Percentiles rank a stretch among this genome's conserved stretches.
phyloP scores from a whole-genome alignment of 768 basidiomycete genomes.

The Amanita polypyramis region DNA sequence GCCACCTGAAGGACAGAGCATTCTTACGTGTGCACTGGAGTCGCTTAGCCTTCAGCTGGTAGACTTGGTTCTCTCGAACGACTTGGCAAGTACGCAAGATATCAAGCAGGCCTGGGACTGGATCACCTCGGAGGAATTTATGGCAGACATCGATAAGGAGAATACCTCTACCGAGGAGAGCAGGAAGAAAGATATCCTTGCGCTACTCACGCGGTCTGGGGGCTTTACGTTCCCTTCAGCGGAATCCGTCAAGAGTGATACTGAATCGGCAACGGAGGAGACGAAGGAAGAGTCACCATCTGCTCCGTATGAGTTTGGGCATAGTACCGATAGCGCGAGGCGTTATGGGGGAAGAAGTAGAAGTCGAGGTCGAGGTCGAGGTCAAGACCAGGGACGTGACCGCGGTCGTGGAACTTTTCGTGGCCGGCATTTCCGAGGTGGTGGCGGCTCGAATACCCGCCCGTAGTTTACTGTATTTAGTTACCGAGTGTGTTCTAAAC shows the following conservation, averaged over 20 bases:
- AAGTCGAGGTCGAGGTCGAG: not conserved
- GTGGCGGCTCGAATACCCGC: too few species aligned
- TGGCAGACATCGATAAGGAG: slow-evolving; percentile 14
- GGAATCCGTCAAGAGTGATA: not conserved
- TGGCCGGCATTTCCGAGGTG: not conserved
- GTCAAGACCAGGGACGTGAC: not conserved
- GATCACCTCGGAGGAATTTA: slow-evolving; percentile 25
- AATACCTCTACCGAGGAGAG: slow-evolving; percentile 15
- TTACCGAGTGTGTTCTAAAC: slow-evolving; percentile 9
- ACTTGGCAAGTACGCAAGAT: slow-evolving; percentile 38
- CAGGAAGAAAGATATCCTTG: slow-evolving; percentile 39
- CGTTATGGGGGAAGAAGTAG: not conserved
- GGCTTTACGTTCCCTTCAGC: slow-evolving; percentile 36
- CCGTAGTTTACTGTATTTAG: not conserved
- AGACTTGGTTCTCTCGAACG: slow-evolving; percentile 51
- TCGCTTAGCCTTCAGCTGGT: slow-evolving; percentile 55
- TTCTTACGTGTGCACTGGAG: slow-evolving; percentile 47
- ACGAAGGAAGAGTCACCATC: not conserved
- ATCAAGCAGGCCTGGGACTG: slow-evolving; percentile 41
- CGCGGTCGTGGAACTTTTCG: not conserved
- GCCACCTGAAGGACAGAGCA: slow-evolving; percentile 26
- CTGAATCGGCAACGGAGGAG: slow-evolving; percentile 2
- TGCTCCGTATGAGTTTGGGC: too few species aligned
- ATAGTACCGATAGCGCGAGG: not conserved
- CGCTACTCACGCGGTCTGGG: slow-evolving; percentile 41